These are phyloP conservation scores for Erythrobasidium hasegawianum DNA, from an alignment of 1,284 basidiomycete genomes.

Conservation along the genomic window DNA sequence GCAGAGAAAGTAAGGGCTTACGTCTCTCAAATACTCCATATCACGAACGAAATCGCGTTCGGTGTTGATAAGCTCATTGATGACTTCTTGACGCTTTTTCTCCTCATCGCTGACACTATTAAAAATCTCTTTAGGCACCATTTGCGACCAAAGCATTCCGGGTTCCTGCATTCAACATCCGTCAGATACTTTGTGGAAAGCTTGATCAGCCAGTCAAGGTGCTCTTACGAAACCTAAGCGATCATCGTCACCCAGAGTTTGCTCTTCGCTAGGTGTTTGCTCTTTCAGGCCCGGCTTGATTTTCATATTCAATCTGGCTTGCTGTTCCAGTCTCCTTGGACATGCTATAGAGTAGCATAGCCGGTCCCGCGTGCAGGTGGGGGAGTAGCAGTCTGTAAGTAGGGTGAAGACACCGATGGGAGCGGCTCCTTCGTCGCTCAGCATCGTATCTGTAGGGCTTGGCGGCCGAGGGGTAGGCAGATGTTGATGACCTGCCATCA, in stretches of 20 bases:
- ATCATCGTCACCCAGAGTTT: conserved; percentile 63
- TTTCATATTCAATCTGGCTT: conserved; percentile 85
- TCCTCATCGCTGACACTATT: conserved; percentile 88
- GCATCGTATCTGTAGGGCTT: conserved; percentile 44
- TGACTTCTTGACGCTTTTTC: conserved; percentile 95
- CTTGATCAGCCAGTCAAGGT: no score
- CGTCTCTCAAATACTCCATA: conserved; percentile 95
- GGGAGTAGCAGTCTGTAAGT: conserved; percentile 95
- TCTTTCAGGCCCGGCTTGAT: conserved; percentile 76
- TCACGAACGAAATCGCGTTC: conserved; percentile 96
- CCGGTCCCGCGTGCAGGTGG: conserved; percentile 87
- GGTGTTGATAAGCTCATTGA: conserved; percentile 98
- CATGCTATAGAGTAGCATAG: conserved; percentile 97
- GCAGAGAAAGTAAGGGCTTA: conserved; percentile 51
- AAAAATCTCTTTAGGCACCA: conserved; percentile 88
- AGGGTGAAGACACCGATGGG: conserved; percentile 96
- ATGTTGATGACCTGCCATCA: no score
- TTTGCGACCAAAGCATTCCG: conserved; percentile 94
- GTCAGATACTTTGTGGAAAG: no score
- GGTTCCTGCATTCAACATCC: conserved; percentile 77
- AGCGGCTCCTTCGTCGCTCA: conserved; percentile 58
- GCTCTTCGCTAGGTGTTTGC: conserved; percentile 64
- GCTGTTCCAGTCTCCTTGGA: conserved; percentile 88
- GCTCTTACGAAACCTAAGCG: conserved; percentile 23
- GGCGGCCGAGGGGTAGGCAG: conserved; percentile 43